Base-by-base conservation (phyloP, 305 asterid genomes). In the Solanum chacoense region DNA sequence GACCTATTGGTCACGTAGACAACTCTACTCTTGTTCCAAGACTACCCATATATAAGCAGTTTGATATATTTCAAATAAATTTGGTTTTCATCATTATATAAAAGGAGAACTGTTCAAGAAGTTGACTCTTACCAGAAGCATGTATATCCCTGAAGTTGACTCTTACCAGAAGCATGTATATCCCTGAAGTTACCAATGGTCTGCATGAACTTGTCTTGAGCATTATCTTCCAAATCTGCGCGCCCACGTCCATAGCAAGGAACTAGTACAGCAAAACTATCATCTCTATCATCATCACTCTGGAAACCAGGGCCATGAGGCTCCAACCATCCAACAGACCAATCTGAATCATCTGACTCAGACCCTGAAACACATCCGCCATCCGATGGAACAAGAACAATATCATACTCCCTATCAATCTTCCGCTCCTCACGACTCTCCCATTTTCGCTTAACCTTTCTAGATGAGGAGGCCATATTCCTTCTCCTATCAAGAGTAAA, bases 341-440 rank as follows among this genome's bases (percentile, higher is more conserved):
- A 93, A 85, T 93, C 93, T 0, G 94, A 93, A 91, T 91, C 94
- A 75, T 93, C 94, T 31, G 94, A 93, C 55, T 92, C 94, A 40
- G 94, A 92, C 84, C 91, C 94, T 4, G 94, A 93, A 88, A 92
- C 89, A 78, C 94, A 92, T 69, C 93, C 94, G 11, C 94, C 94
- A 40, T 93, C 94, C 3, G 93, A 92, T 75, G 94, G 93, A 71
- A 93, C 94, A 80, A 92, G 80, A 88, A 93, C 94, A 85, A 90
- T 88, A 87, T 93, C 94, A 89, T 88, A 88, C 87, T 93, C 94
- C 91, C 87, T 92, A 63, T 93, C 93, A 35, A 91, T 67, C 88
- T 89, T 92, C 85, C 90, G 88, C 90, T 91, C 93, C 90, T 88
- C 93, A 16, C 93, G 89, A 73, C 93, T 92, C 32, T 85, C 90